Base-by-base conservation (phyloP, 1,284 basidiomycete species). In the Cutaneotrichosporon sp. region DNA sequence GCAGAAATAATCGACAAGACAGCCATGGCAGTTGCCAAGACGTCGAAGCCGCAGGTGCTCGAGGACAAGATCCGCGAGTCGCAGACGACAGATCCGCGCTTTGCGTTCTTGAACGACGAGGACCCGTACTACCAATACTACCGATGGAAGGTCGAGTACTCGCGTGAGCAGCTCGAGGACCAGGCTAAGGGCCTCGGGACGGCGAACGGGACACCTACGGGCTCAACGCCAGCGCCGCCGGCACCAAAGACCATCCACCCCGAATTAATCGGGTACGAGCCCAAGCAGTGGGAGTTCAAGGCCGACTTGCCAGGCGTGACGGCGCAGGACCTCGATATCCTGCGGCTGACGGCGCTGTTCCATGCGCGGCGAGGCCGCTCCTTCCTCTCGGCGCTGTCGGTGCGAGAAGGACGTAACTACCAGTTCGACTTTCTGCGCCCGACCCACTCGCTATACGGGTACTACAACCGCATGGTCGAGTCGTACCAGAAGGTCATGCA, bases 61-160 rank as follows among this genome's bases (percentile, higher is more conserved):
- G 95, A 97, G 82, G 91, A 93, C 79, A 95, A 95, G 84, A 93
- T 98, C 78, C 88, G 92, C 72, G 92, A 96, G 82, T 89, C 90
- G 75, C 93, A 95, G 80, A 91, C 92, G 82, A 86, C 88, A 69
- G 94, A 97, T 83, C 91, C 93, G 69, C 93, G 96, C 81, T 97
- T 97, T 84, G 91, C 93, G 63, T 98, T 98, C 84, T 85, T 98
- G 79, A 93, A 94, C 82, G 76, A 80, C 58, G 87, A 88, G 63
- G 95, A 98, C 84, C 92, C 95, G 72, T 98, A 96, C 83, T 91
- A 97, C 87, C 90, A 90, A 68, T 97, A 98, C 83, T 98, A 98
- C 80, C 87, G 90, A 75, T 88, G 94, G 83, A 88, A 90, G 76
- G 87, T 94, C 81, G 86, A 65, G 84, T 88, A 57, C 90, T 90